Percentiles rank a stretch among this genome's conserved stretches.
These are phyloP conservation scores for Globisporangium apiculatum DNA, from an alignment of 352 stramenopile species.

Conservation along the genomic window DNA sequence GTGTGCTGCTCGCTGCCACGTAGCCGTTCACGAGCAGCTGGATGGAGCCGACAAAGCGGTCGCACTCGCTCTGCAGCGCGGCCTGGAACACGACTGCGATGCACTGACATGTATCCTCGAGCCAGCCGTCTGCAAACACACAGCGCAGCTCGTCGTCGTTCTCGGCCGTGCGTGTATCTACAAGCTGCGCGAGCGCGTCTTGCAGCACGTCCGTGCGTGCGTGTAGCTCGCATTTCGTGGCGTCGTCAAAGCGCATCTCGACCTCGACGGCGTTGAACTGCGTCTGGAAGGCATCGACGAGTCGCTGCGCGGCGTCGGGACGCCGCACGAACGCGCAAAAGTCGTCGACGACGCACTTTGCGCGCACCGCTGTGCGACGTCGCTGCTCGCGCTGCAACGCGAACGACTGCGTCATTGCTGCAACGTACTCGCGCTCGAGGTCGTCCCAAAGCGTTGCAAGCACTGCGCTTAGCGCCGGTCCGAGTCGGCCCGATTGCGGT, in stretches of 20 bases:
- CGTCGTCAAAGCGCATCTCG: slow-evolving; percentile 78
- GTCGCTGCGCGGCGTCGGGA: slow-evolving; percentile 54
- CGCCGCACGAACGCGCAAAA: slow-evolving; percentile 57
- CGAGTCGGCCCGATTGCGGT: slow-evolving; percentile 25
- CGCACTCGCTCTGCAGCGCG: slow-evolving; percentile 59
- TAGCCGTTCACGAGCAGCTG: slow-evolving; percentile 52
- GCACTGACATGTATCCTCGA: slow-evolving; percentile 38
- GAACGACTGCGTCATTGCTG: slow-evolving; percentile 40
- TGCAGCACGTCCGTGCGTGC: slow-evolving; percentile 64
- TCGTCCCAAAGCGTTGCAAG: slow-evolving; percentile 43
- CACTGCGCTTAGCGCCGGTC: slow-evolving; percentile 21
- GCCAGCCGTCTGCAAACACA: slow-evolving; percentile 45
- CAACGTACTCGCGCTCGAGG: slow-evolving; percentile 50
- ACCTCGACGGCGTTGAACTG: slow-evolving; percentile 76
- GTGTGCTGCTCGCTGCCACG: slow-evolving; percentile 21
- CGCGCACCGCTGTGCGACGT: slow-evolving; percentile 17
- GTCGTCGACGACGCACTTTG: slow-evolving; percentile 24
- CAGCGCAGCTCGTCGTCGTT: slow-evolving; percentile 41
- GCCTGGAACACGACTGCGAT: slow-evolving; percentile 42
- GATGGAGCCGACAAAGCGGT: slow-evolving; percentile 56
- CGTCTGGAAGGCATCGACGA: slow-evolving; percentile 61
- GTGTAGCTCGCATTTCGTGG: slow-evolving; percentile 78
- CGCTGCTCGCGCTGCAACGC: slow-evolving; percentile 28
- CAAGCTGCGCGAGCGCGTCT: slow-evolving; percentile 42
- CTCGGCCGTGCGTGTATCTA: slow-evolving; percentile 31